Percentiles rank a stretch among this genome's conserved stretches.
These are phyloP conservation scores for Botryotinia calthae DNA, from an alignment of 2,329 filamentous ascomycete species.

Conservation along the genomic window DNA sequence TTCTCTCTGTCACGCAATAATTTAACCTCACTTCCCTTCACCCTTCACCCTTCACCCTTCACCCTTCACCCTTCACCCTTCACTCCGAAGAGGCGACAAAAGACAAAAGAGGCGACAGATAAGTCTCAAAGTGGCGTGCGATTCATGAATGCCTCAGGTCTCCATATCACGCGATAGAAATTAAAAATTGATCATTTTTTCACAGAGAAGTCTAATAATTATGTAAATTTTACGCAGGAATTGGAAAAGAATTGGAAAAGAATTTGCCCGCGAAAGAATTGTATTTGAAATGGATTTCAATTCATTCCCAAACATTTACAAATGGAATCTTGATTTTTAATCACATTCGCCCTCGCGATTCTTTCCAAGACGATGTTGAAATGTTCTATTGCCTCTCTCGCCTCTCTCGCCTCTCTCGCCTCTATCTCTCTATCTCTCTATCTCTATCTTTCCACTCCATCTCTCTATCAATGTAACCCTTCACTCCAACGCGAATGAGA, in stretches of 20 bases:
- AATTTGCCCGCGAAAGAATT: not conserved
- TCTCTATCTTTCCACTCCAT: no score
- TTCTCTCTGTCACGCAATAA: not conserved
- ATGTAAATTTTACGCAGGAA: not conserved
- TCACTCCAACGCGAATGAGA: not conserved
- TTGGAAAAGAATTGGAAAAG: not conserved
- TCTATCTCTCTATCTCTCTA: not conserved
- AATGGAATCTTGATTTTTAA: not conserved
- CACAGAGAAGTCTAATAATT: not conserved
- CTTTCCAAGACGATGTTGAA: not conserved
- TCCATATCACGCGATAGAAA: not conserved
- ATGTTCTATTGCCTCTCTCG: not conserved
- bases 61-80: not conserved
- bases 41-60: not conserved
- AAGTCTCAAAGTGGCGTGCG: not conserved
- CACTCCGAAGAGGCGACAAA: not conserved
- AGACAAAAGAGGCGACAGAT: not conserved
- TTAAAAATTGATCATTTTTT: not conserved
- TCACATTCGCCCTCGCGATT: not conserved
- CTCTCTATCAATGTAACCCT: not conserved
- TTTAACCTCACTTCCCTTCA: not conserved
- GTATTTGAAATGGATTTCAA: not conserved
- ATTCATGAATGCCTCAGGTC: not conserved
- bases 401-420: not conserved
- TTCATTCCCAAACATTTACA: not conserved